Evolutionary conservation across 208 protist genomes (phyloP), one percentile per base, ranked within the genome.

Genomic region (Trypanosoma conorhini): DNA sequence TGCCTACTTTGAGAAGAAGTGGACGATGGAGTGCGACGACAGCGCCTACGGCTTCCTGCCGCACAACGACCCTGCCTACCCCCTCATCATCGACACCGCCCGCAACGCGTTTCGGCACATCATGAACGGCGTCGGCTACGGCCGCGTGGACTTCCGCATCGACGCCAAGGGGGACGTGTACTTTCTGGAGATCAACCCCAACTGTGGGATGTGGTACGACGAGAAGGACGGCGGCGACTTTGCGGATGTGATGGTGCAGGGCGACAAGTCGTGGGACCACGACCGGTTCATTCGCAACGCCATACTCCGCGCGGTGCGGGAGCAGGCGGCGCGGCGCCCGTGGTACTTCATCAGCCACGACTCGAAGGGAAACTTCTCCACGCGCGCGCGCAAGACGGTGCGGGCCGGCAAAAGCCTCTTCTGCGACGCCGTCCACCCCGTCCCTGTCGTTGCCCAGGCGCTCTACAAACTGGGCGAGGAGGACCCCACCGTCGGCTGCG

Each of bases 151-250:
- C 83, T 94, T 96, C 67, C 91, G 91, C 71, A 94, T 96, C 55
- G 87, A 93, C 65, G 76, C 85, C 22, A 73, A 76, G 33, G 80
- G 79, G 15, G 83, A 85, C 51, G 83, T 86, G 12, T 89, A 89
- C 76, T 96, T 96, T 64, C 75, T 96, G 19, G 91, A 96, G 73
- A 96, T 96, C 74, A 96, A 96, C 68, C 88, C 88, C 31, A 96
- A 96, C 79, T 94, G 88, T 71, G 91, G 91, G 4, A 94, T 96
- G 89, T 94, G 88, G 87, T 96, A 96, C 72, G 64, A 75, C 59
- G 74, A 83, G 30, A 88, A 89, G 61, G 89, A 92, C 56, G 87
- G 86, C 59, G 89, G 89, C 21, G 89, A 95, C 79, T 95, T 92
- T 67, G 89, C 89, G 19, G 89, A 95, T 62, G 69, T 93, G 26